Conservation (phyloP, 805 yeast species). For the Vanderwaltozyma polyspora region DNA sequence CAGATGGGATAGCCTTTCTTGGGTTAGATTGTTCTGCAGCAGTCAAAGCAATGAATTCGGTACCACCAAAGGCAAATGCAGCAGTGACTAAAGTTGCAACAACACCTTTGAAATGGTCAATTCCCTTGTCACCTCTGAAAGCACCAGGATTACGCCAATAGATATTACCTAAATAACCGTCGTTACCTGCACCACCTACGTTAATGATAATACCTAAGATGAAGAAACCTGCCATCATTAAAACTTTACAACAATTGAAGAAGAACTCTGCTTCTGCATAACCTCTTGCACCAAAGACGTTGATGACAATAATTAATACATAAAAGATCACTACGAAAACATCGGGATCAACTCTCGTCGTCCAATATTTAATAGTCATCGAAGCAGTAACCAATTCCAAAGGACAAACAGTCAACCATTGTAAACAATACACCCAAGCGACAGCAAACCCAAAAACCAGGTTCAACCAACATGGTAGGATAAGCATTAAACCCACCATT, state of each 20-base stretch:
- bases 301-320: constrained; percentile 34
- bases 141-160: constrained; percentile 48
- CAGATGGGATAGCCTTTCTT: constrained; percentile 43
- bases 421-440: constrained; percentile 52
- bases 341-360: constrained; percentile 40
- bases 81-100: constrained; percentile 43
- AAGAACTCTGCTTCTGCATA: constrained; percentile 56
- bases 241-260: constrained; percentile 54
- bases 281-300: constrained; percentile 44
- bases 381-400: constrained; percentile 56
- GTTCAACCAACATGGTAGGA: constrained; percentile 44
- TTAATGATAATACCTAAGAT: constrained; percentile 38
- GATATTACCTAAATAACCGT: constrained; percentile 39
- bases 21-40: constrained; percentile 50
- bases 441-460: constrained; percentile 47
- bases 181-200: constrained; percentile 32
- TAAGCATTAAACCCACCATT: constrained; percentile 57
- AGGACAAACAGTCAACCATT: constrained; percentile 53
- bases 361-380: constrained; percentile 53
- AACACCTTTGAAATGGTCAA: constrained; percentile 45
- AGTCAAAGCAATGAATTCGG: constrained; percentile 47
- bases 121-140: constrained; percentile 27
- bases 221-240: constrained; percentile 49
- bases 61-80: constrained; percentile 52
- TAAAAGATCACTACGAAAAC: constrained; percentile 46